These are phyloP conservation scores for Ceratocystis huliohia DNA, from an alignment of 2,329 filamentous ascomycete genomes.

Conservation along the genomic window DNA sequence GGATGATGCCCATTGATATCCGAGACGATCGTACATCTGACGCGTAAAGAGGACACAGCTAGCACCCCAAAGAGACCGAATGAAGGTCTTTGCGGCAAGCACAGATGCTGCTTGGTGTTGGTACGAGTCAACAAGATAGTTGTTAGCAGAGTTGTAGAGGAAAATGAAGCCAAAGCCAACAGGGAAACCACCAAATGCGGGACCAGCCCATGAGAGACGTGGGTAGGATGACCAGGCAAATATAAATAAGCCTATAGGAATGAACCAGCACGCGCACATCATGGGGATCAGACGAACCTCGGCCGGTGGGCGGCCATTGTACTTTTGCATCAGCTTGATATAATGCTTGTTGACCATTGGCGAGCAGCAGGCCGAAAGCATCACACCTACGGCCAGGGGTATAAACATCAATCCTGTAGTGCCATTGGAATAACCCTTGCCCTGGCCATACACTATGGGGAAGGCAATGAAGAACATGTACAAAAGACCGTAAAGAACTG, in stretches of 20 bases:
- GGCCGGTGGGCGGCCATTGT: slow-evolving; percentile 61
- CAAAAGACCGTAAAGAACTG: slow-evolving; percentile 59
- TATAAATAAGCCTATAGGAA: slow-evolving; percentile 46
- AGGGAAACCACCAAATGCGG: slow-evolving; percentile 55
- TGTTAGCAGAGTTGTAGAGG: slow-evolving; percentile 67
- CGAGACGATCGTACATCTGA: slow-evolving; percentile 65
- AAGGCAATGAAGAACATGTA: slow-evolving; percentile 69
- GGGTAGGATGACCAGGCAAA: slow-evolving; percentile 53
- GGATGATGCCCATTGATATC: slow-evolving; percentile 62
- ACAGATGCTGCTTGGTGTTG: slow-evolving; percentile 66
- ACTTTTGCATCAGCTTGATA: slow-evolving; percentile 46
- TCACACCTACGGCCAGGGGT: slow-evolving; percentile 58
- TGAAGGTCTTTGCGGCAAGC: slow-evolving; percentile 67
- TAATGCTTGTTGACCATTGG: slow-evolving; percentile 75
- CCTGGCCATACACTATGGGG: slow-evolving; percentile 59
- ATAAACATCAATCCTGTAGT: slow-evolving; percentile 80
- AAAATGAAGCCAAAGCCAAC: slow-evolving; percentile 76
- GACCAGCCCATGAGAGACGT: slow-evolving; percentile 55
- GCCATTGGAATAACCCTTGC: slow-evolving; percentile 64
- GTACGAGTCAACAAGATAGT: slow-evolving; percentile 55
- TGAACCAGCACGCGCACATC: slow-evolving; percentile 65
- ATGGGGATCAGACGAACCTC: slow-evolving; percentile 72
- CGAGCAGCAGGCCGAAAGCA: slow-evolving; percentile 52
- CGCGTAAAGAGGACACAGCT: slow-evolving; percentile 64
- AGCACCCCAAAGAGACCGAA: slow-evolving; percentile 71